Conservation (phyloP, 1,284 basidiomycete species). For the Cutaneotrichosporon sp. region DNA sequence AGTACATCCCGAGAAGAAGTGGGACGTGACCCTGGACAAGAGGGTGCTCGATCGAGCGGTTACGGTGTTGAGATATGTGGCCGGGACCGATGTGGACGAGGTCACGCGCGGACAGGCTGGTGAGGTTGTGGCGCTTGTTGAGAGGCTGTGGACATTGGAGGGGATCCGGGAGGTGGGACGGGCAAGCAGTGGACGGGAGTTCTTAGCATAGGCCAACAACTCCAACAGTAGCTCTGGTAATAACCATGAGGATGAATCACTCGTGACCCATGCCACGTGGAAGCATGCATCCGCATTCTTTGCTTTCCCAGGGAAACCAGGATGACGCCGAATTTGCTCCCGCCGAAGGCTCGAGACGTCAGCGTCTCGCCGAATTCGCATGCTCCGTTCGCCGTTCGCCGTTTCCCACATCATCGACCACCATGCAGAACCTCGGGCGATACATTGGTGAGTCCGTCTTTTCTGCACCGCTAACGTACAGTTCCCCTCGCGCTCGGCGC, state of each 20-base stretch:
- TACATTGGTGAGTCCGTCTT: conserved; percentile 29
- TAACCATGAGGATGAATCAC: background rate
- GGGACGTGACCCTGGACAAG: background rate
- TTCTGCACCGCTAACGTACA: conserved; percentile 42
- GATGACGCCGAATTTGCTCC: conserved; percentile 11
- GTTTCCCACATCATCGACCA: background rate
- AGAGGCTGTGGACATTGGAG: conserved; percentile 15
- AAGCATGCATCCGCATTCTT: background rate
- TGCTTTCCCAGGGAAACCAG: background rate
- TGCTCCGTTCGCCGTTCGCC: background rate
- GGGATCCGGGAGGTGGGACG: background rate
- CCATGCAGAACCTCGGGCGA: conserved; percentile 38
- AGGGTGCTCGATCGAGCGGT: conserved; percentile 59
- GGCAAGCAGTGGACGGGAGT: background rate
- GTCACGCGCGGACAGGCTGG: conserved; percentile 75
- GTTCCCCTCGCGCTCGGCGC: conserved; percentile 74
- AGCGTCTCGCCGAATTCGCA: conserved; percentile 15
- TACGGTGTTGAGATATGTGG: conserved; percentile 68
- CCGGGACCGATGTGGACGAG: conserved; percentile 68
- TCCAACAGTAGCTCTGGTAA: background rate
- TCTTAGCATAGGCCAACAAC: background rate
- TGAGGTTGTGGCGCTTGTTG: conserved; percentile 57
- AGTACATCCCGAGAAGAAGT: background rate
- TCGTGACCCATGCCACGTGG: background rate
- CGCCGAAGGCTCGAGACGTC: conserved; percentile 13